phyloP scores from a whole-genome alignment of 2,329 filamentous ascomycete species.

The Neurospora sp. region DNA sequence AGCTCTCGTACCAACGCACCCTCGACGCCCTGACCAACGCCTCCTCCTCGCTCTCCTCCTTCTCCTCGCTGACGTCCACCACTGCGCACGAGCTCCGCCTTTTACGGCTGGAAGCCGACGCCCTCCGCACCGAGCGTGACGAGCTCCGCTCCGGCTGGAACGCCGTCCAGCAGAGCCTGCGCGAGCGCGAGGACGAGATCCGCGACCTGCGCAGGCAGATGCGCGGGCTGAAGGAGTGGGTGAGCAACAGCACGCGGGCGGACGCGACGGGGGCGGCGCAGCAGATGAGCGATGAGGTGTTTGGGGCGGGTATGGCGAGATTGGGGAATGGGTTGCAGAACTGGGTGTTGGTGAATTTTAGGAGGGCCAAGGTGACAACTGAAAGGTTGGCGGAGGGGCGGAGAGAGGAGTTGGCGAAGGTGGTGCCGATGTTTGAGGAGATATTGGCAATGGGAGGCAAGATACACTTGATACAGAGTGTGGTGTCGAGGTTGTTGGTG shows the following conservation, averaged over 20 bases:
- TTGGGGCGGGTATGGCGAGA: slow-evolving; percentile 51
- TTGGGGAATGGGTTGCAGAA: slow-evolving; percentile 62
- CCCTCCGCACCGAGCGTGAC: slow-evolving; percentile 35
- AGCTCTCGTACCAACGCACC: slow-evolving; percentile 25
- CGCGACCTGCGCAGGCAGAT: slow-evolving; percentile 48
- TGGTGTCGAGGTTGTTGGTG: slow-evolving; percentile 50
- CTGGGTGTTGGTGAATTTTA: slow-evolving; percentile 63
- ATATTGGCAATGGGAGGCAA: slow-evolving; percentile 42
- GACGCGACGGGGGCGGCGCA: slow-evolving; percentile 45
- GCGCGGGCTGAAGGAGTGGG: slow-evolving; percentile 59
- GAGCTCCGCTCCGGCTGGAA: slow-evolving; percentile 43
- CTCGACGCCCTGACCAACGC: background rate
- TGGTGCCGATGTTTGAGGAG: slow-evolving; percentile 50
- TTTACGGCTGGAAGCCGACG: slow-evolving; percentile 38
- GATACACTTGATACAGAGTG: slow-evolving; percentile 52
- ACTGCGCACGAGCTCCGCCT: slow-evolving; percentile 42
- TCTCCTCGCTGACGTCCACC: background rate
- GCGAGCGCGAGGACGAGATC: slow-evolving; percentile 46
- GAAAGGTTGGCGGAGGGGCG: background rate
- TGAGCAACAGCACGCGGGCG: slow-evolving; percentile 55
- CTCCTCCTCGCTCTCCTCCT: background rate
- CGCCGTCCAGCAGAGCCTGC: slow-evolving; percentile 34
- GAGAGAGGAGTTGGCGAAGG: slow-evolving; percentile 28
- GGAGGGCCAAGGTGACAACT: slow-evolving; percentile 44
- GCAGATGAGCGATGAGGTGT: slow-evolving; percentile 56